Evolutionary conservation across 805 yeast genomes (phyloP).

Genomic region (Yarrowia bubula): DNA sequence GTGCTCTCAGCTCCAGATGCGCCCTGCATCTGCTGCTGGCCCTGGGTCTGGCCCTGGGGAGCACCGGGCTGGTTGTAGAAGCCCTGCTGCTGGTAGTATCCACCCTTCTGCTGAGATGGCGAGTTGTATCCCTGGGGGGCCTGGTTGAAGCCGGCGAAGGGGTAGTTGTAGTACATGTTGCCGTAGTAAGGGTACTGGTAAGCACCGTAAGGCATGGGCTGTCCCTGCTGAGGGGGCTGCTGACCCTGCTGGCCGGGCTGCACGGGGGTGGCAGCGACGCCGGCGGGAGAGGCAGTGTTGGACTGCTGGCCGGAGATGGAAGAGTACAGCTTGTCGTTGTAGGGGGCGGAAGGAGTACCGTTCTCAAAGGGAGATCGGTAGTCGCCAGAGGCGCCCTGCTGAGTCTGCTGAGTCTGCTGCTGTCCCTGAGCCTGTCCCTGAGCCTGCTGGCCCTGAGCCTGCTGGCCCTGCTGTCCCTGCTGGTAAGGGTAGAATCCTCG

Average conservation of each 20-base stretch:
- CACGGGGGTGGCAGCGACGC: conserved; percentile 24
- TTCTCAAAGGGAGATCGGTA: conserved; percentile 27
- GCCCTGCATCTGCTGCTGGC: conserved; percentile 16
- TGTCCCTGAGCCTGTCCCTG: neutral
- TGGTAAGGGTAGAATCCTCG: conserved; percentile 26
- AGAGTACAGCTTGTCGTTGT: conserved; percentile 25
- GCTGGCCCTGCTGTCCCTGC: conserved; percentile 8
- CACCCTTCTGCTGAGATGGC: conserved; percentile 18
- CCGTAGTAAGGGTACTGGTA: conserved; percentile 27
- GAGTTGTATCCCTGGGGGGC: conserved; percentile 25
- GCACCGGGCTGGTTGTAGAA: conserved; percentile 21
- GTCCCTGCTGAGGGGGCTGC: conserved; percentile 26
- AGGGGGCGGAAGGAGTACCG: conserved; percentile 18
- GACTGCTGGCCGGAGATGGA: conserved; percentile 22
- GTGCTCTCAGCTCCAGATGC: neutral
- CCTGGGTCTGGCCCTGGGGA: conserved; percentile 4
- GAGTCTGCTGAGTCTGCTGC: neutral
- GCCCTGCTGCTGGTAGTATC: conserved; percentile 27
- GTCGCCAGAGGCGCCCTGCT: neutral
- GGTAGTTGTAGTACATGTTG: conserved; percentile 27
- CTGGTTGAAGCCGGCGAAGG: conserved; percentile 22
- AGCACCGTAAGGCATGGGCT: conserved; percentile 20
- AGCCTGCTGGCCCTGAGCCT: neutral
- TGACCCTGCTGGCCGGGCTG: conserved; percentile 20
- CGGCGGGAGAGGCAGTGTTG: conserved; percentile 27